A percentile compares a stretch with the other conserved stretches of the same genome.
Evolutionary conservation across 345 rosid species (phyloP).

Genomic region (Durio zibethinus): DNA sequence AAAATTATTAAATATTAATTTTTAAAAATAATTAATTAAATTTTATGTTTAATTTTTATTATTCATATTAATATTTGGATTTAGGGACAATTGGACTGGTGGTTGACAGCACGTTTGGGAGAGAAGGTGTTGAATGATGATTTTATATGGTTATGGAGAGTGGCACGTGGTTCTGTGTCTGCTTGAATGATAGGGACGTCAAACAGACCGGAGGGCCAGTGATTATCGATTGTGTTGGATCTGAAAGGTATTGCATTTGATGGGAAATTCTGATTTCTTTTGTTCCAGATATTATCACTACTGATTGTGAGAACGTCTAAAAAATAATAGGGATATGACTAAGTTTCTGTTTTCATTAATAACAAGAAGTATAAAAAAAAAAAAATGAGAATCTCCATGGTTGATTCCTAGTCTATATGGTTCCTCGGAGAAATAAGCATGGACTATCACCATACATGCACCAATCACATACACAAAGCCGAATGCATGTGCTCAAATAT

Average conservation of each 20-base stretch:
- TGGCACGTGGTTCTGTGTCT: slow-evolving; percentile 1
- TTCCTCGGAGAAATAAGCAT: too few relatives aligned
- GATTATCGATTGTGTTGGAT: too few relatives aligned
- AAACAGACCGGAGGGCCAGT: too few relatives aligned
- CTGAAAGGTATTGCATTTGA: not conserved
- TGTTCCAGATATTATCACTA: not conserved
- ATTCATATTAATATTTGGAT: not conserved
- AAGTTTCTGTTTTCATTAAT: too few relatives aligned
- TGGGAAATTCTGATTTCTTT: not conserved
- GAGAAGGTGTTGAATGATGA: not conserved
- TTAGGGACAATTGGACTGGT: slow-evolving; percentile 19
- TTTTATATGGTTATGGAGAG: not conserved
- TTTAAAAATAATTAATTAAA: too few relatives aligned
- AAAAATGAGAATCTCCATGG: not conserved
- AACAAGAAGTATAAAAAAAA: not conserved
- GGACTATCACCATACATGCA: too few relatives aligned
- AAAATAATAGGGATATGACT: too few relatives aligned
- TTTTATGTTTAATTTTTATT: too few relatives aligned
- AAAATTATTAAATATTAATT: too few relatives aligned
- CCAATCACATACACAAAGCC: too few relatives aligned
- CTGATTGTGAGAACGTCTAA: not conserved
- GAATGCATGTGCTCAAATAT: too few relatives aligned
- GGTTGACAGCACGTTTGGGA: too few relatives aligned
- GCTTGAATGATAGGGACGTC: not conserved
- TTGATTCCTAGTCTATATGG: not conserved